Conservation (phyloP, 805 yeast genomes). For the Zygoascus flipseniorum region DNA sequence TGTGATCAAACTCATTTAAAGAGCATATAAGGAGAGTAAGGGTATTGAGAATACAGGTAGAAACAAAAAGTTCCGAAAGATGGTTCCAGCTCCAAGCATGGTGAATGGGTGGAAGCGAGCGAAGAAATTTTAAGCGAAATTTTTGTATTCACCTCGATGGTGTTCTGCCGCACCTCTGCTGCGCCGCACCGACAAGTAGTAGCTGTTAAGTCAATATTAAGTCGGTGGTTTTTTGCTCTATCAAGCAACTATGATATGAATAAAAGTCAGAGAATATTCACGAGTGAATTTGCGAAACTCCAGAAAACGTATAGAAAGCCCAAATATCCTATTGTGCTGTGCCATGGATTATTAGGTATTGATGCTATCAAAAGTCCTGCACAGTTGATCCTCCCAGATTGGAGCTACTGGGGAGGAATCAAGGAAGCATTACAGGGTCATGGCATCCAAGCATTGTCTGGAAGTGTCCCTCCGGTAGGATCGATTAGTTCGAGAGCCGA, state of each 20-base stretch:
- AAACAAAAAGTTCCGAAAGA: no score
- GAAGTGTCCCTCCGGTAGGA: slow-evolving; percentile 78
- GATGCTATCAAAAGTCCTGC: slow-evolving; percentile 44
- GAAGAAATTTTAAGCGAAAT: background rate
- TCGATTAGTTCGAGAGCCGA: slow-evolving; percentile 61
- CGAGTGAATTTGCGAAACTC: slow-evolving; percentile 17
- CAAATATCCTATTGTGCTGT: slow-evolving; percentile 62
- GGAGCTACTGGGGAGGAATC: slow-evolving; percentile 82
- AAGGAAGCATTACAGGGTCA: slow-evolving; percentile 46
- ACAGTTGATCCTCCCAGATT: slow-evolving; percentile 25
- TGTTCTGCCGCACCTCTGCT: background rate
- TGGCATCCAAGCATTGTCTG: slow-evolving; percentile 64
- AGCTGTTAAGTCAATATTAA: no score
- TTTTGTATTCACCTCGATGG: background rate
- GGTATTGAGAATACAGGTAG: no score
- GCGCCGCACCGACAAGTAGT: background rate
- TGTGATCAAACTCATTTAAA: no score
- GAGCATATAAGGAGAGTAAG: no score
- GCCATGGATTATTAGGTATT: slow-evolving; percentile 85
- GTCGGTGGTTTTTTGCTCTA: no score
- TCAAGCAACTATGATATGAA: background rate
- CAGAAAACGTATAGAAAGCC: slow-evolving; percentile 47
- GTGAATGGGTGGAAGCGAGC: background rate
- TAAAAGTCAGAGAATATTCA: slow-evolving; percentile 2
- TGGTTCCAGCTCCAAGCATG: no score